phyloP scores from a whole-genome alignment of 106 monocot genomes.

The Acorus calamus region DNA sequence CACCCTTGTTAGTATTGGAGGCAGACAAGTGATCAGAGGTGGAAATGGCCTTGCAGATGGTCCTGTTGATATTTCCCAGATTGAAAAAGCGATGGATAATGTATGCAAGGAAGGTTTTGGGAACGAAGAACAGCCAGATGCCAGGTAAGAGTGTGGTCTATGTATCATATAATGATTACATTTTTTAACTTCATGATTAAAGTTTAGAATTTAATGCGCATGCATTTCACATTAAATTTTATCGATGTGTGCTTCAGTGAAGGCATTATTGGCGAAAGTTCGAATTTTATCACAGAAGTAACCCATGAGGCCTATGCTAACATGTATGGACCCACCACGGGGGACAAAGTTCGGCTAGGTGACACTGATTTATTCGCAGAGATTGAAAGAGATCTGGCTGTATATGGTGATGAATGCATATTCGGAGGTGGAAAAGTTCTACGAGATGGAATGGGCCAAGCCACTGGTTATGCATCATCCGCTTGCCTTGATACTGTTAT shows the following conservation, averaged over 20 bases:
- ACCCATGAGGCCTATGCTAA: slow-evolving; percentile 78
- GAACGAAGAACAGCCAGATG: slow-evolving; percentile 50
- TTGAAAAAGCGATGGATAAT: slow-evolving; percentile 50
- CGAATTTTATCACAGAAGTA: slow-evolving; percentile 34
- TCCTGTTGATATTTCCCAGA: slow-evolving; percentile 20
- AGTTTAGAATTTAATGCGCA: too few relatives aligned
- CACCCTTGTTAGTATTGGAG: slow-evolving; percentile 90
- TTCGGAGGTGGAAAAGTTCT: slow-evolving; percentile 99
- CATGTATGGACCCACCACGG: slow-evolving; percentile 89
- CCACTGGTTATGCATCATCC: slow-evolving; percentile 59
- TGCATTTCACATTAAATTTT: neutral
- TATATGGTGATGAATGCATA: slow-evolving; percentile 97
- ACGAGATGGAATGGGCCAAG: slow-evolving; percentile 99
- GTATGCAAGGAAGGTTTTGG: slow-evolving; percentile 49
- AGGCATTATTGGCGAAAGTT: slow-evolving; percentile 47
- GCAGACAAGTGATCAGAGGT: slow-evolving; percentile 70
- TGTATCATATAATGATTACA: neutral
- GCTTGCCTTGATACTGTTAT: slow-evolving; percentile 83
- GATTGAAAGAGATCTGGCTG: slow-evolving; percentile 85
- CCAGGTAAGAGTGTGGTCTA: slow-evolving; percentile 29
- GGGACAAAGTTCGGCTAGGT: slow-evolving; percentile 90
- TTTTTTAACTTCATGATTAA: too few relatives aligned
- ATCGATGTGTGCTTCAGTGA: slow-evolving; percentile 41
- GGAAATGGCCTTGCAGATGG: slow-evolving; percentile 85
- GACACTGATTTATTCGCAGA: slow-evolving; percentile 90